These are phyloP conservation scores for Plantago elongata DNA, from an alignment of 257 asterid species.

Conservation along the genomic window DNA sequence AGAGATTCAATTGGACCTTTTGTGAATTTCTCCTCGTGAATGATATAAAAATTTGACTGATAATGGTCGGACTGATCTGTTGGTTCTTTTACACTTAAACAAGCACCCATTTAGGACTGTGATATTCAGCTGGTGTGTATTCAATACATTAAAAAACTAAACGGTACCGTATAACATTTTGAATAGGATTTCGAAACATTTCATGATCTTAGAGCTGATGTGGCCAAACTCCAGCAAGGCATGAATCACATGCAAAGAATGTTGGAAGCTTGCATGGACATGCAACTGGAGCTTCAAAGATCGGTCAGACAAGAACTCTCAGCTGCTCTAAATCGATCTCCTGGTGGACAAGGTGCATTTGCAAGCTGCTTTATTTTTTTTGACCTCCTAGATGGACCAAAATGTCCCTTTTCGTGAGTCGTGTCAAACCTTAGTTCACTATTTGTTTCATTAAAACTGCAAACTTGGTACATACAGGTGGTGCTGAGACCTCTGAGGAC, in stretches of 20 bases:
- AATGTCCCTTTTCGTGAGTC: conserved; percentile 3
- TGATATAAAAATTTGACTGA: no score
- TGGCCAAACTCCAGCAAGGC: conserved; percentile 86
- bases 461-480: conserved; percentile 33
- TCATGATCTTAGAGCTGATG: conserved; percentile 76
- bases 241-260: conserved; percentile 96
- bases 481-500: conserved; percentile 65
- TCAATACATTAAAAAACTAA: neutral
- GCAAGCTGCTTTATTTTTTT: neutral
- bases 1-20: no score
- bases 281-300: conserved; percentile 97
- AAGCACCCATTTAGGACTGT: neutral
- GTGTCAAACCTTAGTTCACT: conserved; percentile 2
- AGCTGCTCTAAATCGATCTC: conserved; percentile 81
- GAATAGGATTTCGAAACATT: conserved; percentile 80
- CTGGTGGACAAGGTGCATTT: conserved; percentile 66
- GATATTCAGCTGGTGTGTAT: neutral
- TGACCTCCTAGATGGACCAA: neutral
- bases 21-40: no score
- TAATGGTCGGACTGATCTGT: neutral
- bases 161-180: conserved; percentile 7
- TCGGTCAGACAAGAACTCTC: conserved; percentile 95
- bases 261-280: conserved; percentile 99
- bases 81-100: neutral
- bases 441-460: neutral